Conservation (phyloP, 371 early-diverging fungal genomes). For the Mortierella sp. region DNA sequence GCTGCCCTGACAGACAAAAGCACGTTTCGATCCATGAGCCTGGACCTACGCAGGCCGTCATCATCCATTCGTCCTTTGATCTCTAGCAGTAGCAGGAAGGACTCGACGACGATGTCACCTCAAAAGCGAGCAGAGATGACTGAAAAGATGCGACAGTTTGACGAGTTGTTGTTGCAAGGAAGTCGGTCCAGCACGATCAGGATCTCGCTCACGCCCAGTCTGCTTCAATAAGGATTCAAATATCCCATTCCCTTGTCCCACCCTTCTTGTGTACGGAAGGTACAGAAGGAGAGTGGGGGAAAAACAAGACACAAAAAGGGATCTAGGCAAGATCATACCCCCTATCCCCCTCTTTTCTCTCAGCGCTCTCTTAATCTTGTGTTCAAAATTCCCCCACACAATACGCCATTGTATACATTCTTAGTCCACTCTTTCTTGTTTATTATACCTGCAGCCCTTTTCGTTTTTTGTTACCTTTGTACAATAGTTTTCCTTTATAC, state of each 20-base stretch:
- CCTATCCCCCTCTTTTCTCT: no score
- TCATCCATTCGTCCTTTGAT: conserved; percentile 21
- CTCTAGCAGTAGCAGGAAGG: conserved; percentile 5
- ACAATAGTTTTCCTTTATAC: no score
- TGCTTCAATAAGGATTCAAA: conserved; percentile 31
- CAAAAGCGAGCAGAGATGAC: conserved; percentile 24
- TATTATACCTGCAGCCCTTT: no score
- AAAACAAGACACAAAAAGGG: no score
- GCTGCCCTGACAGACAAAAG: conserved; percentile 28
- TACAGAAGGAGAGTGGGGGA: neutral
- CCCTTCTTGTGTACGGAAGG: neutral
- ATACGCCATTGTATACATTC: no score
- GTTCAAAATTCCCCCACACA: no score
- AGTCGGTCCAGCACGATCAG: conserved; percentile 38
- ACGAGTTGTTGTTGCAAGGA: conserved; percentile 34
- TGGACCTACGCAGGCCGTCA: conserved; percentile 20
- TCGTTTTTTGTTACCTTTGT: no score
- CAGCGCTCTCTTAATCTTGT: no score
- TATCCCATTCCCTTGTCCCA: no score
- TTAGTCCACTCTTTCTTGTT: no score
- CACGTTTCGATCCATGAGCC: conserved; percentile 30
- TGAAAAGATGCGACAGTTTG: conserved; percentile 53
- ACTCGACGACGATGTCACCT: conserved; percentile 1
- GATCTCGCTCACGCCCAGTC: conserved; percentile 41
- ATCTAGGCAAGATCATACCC: no score